Conservation (phyloP, 1,284 basidiomycete species). For the Golubevia sp. region DNA sequence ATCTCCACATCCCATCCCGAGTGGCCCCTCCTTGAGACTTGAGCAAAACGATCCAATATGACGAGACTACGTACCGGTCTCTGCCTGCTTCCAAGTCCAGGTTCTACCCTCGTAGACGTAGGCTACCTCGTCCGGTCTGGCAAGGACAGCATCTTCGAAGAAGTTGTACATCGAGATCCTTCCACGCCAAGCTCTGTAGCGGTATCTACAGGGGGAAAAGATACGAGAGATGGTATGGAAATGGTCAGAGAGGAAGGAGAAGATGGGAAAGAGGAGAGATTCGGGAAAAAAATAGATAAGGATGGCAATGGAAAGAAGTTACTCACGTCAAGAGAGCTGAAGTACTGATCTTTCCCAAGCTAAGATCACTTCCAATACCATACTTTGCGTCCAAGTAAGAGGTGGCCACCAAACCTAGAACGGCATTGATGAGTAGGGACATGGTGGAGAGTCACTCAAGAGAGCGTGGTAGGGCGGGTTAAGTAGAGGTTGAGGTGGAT, state of each 20-base stretch:
- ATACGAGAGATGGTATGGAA: background rate
- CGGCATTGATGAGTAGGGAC: constrained; percentile 28
- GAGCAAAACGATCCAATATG: background rate
- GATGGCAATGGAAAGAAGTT: background rate
- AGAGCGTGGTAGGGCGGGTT: too few relatives aligned
- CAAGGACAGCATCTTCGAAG: constrained; percentile 30
- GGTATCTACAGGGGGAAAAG: constrained; percentile 12
- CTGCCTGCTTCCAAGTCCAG: constrained; percentile 42
- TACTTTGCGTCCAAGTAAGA: constrained; percentile 53
- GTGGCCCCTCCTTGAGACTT: constrained; percentile 1
- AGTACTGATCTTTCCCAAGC: constrained; percentile 18
- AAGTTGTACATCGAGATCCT: constrained; percentile 40
- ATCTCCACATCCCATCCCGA: too few relatives aligned
- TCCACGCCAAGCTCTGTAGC: constrained; percentile 22
- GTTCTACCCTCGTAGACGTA: constrained; percentile 43
- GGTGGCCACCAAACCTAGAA: constrained; percentile 33
- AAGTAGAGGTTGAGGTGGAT: too few relatives aligned
- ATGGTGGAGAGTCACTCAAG: too few relatives aligned
- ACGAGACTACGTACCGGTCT: constrained; percentile 15
- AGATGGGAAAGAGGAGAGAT: background rate
- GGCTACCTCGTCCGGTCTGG: constrained; percentile 27
- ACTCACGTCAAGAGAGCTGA: constrained; percentile 16
- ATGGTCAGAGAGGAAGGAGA: background rate
- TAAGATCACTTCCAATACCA: constrained; percentile 29
- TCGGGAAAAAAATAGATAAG: background rate